Percentiles rank a stretch among this genome's conserved stretches.
These are phyloP conservation scores for Pythium brachiatum DNA, from an alignment of 352 stramenopile species.

Conservation along the genomic window DNA sequence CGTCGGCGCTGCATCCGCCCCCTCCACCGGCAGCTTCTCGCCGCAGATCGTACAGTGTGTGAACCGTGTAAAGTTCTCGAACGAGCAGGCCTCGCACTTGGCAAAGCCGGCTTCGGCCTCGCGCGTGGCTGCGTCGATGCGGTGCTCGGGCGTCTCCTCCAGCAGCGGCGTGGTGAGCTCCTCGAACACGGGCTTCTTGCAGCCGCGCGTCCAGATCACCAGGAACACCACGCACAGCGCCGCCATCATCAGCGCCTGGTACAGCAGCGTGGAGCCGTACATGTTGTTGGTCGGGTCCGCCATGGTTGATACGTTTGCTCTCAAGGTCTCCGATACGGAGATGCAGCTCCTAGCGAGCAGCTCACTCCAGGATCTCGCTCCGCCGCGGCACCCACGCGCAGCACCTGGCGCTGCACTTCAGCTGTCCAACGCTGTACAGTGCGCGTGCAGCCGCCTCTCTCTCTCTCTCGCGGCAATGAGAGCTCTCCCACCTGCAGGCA, in stretches of 20 bases:
- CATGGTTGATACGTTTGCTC: conserved; percentile 2
- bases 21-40: conserved; percentile 33
- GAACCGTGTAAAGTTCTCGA: conserved; percentile 73
- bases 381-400: background rate
- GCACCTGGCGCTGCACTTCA: background rate
- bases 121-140: conserved; percentile 41
- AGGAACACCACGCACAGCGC: conserved; percentile 55
- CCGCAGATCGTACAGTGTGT: conserved; percentile 64
- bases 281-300: conserved; percentile 5
- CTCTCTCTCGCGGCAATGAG: background rate
- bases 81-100: conserved; percentile 30
- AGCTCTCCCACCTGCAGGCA: background rate
- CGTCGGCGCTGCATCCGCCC: background rate
- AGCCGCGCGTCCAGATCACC: conserved; percentile 50
- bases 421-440: too few species aligned
- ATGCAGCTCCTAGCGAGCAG: background rate
- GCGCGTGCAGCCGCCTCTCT: background rate
- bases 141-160: conserved; percentile 33
- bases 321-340: too few species aligned
- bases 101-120: conserved; percentile 56
- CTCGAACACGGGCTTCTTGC: conserved; percentile 34
- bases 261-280: conserved; percentile 44
- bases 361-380: background rate
- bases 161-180: conserved; percentile 55
- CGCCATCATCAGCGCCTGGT: conserved; percentile 56